Conservation (phyloP, 2,329 filamentous ascomycete species). For the Byssochlamys sp. region DNA sequence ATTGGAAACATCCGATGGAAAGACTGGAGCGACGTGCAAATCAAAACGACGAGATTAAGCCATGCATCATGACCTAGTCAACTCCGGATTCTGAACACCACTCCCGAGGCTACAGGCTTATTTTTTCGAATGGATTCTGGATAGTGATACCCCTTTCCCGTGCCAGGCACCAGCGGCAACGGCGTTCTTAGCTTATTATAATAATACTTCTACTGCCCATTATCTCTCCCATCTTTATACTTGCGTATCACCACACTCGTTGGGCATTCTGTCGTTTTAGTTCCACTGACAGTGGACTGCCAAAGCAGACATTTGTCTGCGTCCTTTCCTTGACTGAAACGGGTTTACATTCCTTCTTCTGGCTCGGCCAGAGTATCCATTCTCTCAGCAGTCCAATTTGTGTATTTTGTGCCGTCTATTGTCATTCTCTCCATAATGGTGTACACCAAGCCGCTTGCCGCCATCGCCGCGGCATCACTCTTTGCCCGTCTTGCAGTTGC, state of each 20-base stretch:
- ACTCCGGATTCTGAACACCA: not conserved
- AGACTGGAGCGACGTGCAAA: not conserved
- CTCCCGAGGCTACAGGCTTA: not conserved
- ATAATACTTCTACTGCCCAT: not conserved
- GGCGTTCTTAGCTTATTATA: not conserved
- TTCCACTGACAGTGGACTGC: constrained; percentile 4
- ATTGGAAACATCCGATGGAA: not conserved
- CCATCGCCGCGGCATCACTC: constrained; percentile 25
- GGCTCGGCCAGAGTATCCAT: constrained; percentile 28
- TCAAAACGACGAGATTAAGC: not conserved
- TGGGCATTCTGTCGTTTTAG: not conserved
- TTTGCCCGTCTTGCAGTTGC: constrained; percentile 26
- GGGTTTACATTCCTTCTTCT: constrained; percentile 23
- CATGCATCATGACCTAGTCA: not conserved
- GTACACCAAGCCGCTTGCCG: constrained; percentile 23
- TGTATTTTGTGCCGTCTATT: constrained; percentile 5
- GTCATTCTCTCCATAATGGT: constrained; percentile 29
- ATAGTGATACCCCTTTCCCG: not conserved
- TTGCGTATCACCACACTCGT: not conserved
- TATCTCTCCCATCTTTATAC: not conserved
- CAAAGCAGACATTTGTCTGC: constrained; percentile 39
- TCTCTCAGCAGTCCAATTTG: constrained; percentile 10
- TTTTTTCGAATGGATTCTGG: not conserved
- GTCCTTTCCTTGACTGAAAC: constrained; percentile 43
- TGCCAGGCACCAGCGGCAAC: not conserved